These are phyloP conservation scores for Boeremia exigua DNA, from an alignment of 2,329 filamentous ascomycete species.

Conservation along the genomic window DNA sequence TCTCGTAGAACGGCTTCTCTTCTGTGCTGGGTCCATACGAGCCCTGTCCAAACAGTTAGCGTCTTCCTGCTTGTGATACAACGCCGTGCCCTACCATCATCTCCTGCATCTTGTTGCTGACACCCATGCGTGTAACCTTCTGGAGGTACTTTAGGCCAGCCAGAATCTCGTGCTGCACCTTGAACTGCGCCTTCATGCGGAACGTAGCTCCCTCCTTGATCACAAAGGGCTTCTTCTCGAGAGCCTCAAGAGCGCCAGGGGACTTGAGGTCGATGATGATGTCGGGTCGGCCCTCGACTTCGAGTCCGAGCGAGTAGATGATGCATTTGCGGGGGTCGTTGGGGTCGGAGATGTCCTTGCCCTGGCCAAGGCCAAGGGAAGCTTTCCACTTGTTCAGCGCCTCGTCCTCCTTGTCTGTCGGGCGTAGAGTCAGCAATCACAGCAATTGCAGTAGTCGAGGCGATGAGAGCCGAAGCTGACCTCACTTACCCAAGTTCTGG, in stretches of 20 bases:
- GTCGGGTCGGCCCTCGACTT: slow-evolving; percentile 79
- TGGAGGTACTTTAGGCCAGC: slow-evolving; percentile 96
- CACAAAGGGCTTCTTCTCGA: slow-evolving; percentile 92
- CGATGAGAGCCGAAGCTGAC: not conserved
- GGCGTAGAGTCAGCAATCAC: not conserved
- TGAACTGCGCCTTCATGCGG: slow-evolving; percentile 92
- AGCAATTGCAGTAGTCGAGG: slow-evolving; percentile 1
- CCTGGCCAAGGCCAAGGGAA: slow-evolving; percentile 82
- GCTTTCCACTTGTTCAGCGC: slow-evolving; percentile 97
- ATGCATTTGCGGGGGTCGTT: slow-evolving; percentile 89
- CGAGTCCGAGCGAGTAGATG: slow-evolving; percentile 88
- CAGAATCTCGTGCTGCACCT: slow-evolving; percentile 95
- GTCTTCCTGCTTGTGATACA: not conserved
- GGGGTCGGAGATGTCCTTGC: slow-evolving; percentile 57
- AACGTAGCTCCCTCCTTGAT: slow-evolving; percentile 97
- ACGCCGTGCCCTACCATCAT: slow-evolving; percentile 77
- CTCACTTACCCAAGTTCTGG: slow-evolving; percentile 81
- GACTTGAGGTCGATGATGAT: slow-evolving; percentile 87
- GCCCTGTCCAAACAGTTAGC: slow-evolving; percentile 62
- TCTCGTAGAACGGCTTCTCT: slow-evolving; percentile 82
- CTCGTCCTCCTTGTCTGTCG: slow-evolving; percentile 75
- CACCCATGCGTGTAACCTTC: slow-evolving; percentile 85
- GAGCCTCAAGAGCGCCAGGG: slow-evolving; percentile 73
- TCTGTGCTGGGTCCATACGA: slow-evolving; percentile 94
- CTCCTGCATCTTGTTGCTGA: slow-evolving; percentile 92